Base-by-base conservation (phyloP, 352 stramenopile genomes). In the Phytopythium litorale region DNA sequence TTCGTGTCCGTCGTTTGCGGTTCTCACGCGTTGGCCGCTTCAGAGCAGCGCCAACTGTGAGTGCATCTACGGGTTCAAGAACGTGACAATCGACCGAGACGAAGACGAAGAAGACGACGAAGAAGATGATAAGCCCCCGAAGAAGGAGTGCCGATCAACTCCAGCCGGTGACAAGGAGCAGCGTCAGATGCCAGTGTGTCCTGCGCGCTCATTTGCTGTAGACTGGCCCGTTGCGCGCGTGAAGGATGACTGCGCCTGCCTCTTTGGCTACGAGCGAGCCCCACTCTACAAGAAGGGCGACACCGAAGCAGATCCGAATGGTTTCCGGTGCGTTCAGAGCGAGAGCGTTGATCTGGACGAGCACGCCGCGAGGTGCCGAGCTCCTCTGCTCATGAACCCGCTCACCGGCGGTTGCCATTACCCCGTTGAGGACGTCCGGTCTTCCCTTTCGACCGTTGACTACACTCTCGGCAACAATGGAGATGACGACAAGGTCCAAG, bases 11-110 rank as follows among this genome's bases (percentile, higher is more conserved):
- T 38, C 70, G 16, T 85, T 75, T 49, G 74, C 81, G 6, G 78
- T 87, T 30, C 72, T 92, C 40, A 81, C 65, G 11, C 83, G 85
- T 37, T 94, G 86, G 86, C 84, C 84, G 40, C 66, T 94, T 57
- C 80, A 93, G 65, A 89, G 78, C 55, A 84, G 77, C 25, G 69
- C 72, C 23, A 92, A 89, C 43, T 92, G 84, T 66, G 72, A 87
- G 50, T 92, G 84, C 56, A 65, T 91, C 64, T 89, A 89, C 51
- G 81, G 81, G 3, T 66, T 87, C 35, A 74, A 76, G n/a, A 58
- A 69, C 30, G 67, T 52, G 8, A 64, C 64, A 2, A 38, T n/a
- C 25, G 58, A 28, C 7, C 40, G 70, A 40, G 30, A 68, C 33
- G 30, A 67, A 45, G 59, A 46, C 9, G 60, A 60, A 3, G 56